Conservation (phyloP, 345 rosid genomes). For the Camelina neglecta region DNA sequence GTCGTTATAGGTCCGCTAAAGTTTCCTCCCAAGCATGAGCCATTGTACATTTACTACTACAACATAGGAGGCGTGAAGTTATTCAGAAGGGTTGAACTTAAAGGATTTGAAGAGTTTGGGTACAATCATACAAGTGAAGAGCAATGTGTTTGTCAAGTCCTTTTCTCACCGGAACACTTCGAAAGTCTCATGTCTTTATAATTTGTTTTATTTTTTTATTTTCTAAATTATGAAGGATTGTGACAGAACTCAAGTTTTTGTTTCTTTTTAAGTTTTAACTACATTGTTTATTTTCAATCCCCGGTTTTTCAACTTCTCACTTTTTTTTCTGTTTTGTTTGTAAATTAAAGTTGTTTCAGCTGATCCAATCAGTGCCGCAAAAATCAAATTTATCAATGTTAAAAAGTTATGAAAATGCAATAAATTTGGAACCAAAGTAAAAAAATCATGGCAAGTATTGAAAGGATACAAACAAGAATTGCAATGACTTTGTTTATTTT, state of each 20-base stretch:
- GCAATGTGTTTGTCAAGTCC: slow-evolving; percentile 4
- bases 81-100: neutral
- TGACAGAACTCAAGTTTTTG: neutral
- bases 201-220: neutral
- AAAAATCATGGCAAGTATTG: too few species aligned
- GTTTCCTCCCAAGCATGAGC: slow-evolving; percentile 3
- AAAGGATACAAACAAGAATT: too few species aligned
- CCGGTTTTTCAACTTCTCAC: too few species aligned
- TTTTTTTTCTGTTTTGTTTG: too few species aligned
- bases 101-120: slow-evolving; percentile 21
- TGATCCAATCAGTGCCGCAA: too few species aligned
- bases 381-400: too few species aligned
- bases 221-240: neutral
- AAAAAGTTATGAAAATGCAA: too few species aligned
- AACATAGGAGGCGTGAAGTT: neutral
- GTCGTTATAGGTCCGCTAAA: neutral
- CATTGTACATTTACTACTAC: slow-evolving; percentile 12
- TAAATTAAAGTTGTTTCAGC: too few species aligned
- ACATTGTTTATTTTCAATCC: neutral
- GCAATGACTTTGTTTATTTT: too few species aligned
- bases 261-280: neutral
- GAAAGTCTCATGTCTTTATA: neutral
- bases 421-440: too few species aligned
- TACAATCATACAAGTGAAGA: slow-evolving; percentile 7
- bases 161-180: neutral